Percentiles rank a stretch among this genome's conserved stretches.
phyloP scores from a whole-genome alignment of 768 basidiomycete genomes.

The Amanita pseudoporphyria region DNA sequence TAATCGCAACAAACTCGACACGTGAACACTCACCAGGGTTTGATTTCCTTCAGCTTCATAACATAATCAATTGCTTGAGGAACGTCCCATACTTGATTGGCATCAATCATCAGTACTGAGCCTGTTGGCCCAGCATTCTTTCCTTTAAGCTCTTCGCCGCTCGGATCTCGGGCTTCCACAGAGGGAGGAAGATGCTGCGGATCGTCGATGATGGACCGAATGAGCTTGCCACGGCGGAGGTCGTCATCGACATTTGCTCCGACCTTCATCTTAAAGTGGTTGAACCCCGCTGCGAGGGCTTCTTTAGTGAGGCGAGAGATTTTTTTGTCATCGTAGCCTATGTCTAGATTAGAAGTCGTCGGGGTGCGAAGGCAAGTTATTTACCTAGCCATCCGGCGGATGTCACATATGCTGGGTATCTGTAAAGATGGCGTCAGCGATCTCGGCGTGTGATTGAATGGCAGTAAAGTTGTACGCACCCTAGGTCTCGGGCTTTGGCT shows the following conservation, averaged over 20 bases:
- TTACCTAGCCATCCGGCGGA: conserved; percentile 86
- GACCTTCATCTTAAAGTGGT: conserved; percentile 99
- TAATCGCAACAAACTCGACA: not conserved
- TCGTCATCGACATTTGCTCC: conserved; percentile 78
- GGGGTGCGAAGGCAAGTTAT: not conserved
- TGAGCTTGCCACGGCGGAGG: conserved; percentile 77
- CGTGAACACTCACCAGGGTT: conserved; percentile 59
- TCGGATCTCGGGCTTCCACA: conserved; percentile 46
- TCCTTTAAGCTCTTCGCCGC: conserved; percentile 52
- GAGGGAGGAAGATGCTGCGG: conserved; percentile 68
- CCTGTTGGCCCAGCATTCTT: conserved; percentile 96
- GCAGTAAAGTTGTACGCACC: conserved; percentile 27
- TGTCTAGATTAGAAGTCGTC: not conserved
- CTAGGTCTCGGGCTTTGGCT: conserved; percentile 56
- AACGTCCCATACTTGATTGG: conserved; percentile 97
- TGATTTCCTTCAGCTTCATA: conserved; percentile 63
- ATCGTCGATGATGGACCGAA: conserved; percentile 93
- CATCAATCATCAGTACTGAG: conserved; percentile 93
- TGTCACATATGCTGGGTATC: conserved; percentile 92
- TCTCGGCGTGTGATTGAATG: not conserved
- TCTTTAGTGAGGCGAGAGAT: conserved; percentile 79
- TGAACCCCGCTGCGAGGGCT: conserved; percentile 82
- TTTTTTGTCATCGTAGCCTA: conserved; percentile 90
- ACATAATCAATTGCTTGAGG: conserved; percentile 90
- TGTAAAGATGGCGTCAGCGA: conserved; percentile 15